phyloP scores from a whole-genome alignment of 1,284 basidiomycete species.

The Meira miltonrushii region DNA sequence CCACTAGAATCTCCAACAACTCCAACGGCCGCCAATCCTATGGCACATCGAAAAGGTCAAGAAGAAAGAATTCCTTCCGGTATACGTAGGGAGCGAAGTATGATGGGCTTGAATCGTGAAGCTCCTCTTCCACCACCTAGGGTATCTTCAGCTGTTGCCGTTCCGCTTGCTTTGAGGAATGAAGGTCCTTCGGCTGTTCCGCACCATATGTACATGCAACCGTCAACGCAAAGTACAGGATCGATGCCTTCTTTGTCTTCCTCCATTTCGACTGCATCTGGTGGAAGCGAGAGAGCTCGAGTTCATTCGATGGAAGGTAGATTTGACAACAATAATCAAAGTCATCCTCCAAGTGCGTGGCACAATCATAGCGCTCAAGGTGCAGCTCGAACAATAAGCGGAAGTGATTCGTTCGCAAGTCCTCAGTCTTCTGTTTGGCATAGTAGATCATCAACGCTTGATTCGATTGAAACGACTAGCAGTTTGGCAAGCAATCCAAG shows the following conservation, averaged over 20 bases:
- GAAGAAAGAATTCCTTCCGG: too few species aligned
- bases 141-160: too few species aligned
- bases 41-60: neutral
- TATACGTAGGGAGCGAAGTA: neutral
- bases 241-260: slow-evolving; percentile 9
- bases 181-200: neutral
- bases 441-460: slow-evolving; percentile 34
- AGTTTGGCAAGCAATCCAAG: slow-evolving; percentile 8
- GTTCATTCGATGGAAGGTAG: slow-evolving; percentile 1
- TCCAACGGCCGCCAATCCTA: neutral
- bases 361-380: neutral
- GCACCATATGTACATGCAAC: slow-evolving; percentile 7
- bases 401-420: slow-evolving; percentile 12
- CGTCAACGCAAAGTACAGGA: neutral
- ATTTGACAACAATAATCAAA: neutral
- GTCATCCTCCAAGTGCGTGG: neutral
- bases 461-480: slow-evolving; percentile 28
- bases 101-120: neutral
- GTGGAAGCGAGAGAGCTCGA: neutral
- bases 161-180: neutral
- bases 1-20: neutral
- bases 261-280: slow-evolving; percentile 1
- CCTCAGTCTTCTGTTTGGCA: slow-evolving; percentile 36
- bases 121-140: neutral
- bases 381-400: slow-evolving; percentile 8